Evolutionary conservation across 306 rosid species (phyloP).

Genomic region (Vicia faba): DNA sequence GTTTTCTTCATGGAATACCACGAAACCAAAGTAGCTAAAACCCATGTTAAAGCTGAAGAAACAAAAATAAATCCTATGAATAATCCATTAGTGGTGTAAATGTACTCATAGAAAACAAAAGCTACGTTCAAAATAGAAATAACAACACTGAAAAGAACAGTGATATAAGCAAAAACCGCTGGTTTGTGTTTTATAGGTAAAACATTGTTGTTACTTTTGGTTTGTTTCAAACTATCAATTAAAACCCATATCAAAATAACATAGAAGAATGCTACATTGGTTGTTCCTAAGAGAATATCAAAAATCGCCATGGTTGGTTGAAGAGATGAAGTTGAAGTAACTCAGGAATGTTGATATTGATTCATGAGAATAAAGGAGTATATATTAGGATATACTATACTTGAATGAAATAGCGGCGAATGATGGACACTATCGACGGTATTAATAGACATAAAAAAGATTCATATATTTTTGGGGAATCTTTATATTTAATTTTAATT

Average conservation of each 20-base stretch:
- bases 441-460: background rate
- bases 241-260: constrained; percentile 61
- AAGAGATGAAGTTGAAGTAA: background rate
- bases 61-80: constrained; percentile 34
- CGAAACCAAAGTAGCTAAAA: constrained; percentile 54
- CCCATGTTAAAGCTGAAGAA: constrained; percentile 60
- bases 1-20: constrained; percentile 44
- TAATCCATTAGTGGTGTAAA: constrained; percentile 29
- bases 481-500: background rate
- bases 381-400: background rate
- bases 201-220: constrained; percentile 14
- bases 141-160: constrained; percentile 40
- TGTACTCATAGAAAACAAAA: constrained; percentile 41
- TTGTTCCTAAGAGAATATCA: constrained; percentile 44
- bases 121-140: constrained; percentile 51
- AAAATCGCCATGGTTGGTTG: constrained; percentile 29
- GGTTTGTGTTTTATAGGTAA: constrained; percentile 21
- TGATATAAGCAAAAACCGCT: constrained; percentile 27
- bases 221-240: constrained; percentile 44
- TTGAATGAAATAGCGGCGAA: background rate
- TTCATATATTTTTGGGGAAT: background rate
- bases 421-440: too few relatives aligned
- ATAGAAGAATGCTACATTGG: constrained; percentile 54
- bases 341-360: background rate
- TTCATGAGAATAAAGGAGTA: background rate